Conservation (phyloP, 176 grass and related monocot species). For the Carex kokanica region DNA sequence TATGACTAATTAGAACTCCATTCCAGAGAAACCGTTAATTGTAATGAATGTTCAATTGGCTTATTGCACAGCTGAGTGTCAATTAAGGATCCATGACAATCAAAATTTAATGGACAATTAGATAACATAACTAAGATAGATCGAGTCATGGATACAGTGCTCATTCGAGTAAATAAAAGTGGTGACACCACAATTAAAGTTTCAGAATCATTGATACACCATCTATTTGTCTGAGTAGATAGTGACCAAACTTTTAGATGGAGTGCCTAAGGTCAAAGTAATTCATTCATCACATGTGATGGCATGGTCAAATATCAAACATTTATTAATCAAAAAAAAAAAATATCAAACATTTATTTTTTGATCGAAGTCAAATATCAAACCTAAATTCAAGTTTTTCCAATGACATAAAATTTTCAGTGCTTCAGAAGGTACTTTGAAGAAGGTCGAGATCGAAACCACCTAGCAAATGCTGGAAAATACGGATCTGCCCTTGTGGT, state of each 20-base stretch:
- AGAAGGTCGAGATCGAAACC: slow-evolving; percentile 30
- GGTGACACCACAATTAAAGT: too few species aligned
- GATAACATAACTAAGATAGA: background rate
- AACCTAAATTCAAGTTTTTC: background rate
- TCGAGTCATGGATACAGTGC: background rate
- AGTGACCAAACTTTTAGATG: background rate
- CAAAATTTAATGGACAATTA: background rate
- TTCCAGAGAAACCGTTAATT: background rate
- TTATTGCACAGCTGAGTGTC: background rate
- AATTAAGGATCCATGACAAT: background rate
- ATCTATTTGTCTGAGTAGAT: background rate
- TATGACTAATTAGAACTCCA: background rate
- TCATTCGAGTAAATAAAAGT: background rate
- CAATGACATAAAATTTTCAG: slow-evolving; percentile 10
- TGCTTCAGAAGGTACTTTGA: slow-evolving; percentile 40
- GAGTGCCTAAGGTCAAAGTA: background rate
- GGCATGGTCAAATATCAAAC: background rate
- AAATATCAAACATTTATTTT: too few species aligned
- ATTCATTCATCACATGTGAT: background rate
- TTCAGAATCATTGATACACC: background rate
- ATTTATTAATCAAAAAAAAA: too few species aligned
- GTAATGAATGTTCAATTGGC: background rate
- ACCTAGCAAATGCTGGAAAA: slow-evolving; percentile 42
- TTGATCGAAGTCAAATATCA: background rate
- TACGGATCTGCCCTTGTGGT: slow-evolving; percentile 43